Evolutionary conservation across 2,329 filamentous ascomycete species (phyloP).

Genomic region (Purpureocillium takamizusanense): DNA sequence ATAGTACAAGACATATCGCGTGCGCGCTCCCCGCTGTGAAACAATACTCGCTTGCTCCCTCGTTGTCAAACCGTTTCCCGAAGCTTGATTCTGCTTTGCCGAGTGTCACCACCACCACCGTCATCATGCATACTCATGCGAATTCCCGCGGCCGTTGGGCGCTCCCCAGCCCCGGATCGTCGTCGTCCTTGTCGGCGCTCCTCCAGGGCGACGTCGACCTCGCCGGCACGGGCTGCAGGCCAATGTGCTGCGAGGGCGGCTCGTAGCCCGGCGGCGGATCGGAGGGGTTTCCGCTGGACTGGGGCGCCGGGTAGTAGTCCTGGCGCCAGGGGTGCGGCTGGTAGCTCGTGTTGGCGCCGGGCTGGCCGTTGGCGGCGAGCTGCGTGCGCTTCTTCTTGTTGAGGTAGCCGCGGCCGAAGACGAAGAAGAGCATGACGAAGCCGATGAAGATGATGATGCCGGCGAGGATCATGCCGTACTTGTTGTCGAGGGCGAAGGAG

Average conservation of each 20-base stretch:
- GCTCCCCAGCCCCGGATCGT: conserved; percentile 19
- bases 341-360: conserved; percentile 12
- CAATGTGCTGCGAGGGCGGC: conserved; percentile 20
- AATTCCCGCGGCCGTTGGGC: conserved; percentile 24
- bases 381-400: conserved; percentile 11
- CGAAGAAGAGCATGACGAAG: conserved; percentile 29
- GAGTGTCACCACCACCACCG: background rate
- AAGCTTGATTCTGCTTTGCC: background rate
- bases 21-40: too few relatives aligned
- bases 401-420: conserved; percentile 18
- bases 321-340: conserved; percentile 20
- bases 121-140: conserved; percentile 11
- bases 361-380: conserved; percentile 2
- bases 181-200: conserved; percentile 16
- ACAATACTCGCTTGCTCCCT: background rate
- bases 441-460: conserved; percentile 35
- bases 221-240: conserved; percentile 17
- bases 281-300: conserved; percentile 12
- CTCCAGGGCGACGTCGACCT: conserved; percentile 17
- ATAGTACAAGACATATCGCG: too few relatives aligned
- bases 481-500: conserved; percentile 41
- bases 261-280: conserved; percentile 24
- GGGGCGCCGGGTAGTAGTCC: conserved; percentile 9
- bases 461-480: conserved; percentile 37
- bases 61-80: too few relatives aligned